A percentile compares a stretch with the other conserved stretches of the same genome.
These are phyloP conservation scores for Henckelia pumila DNA, from an alignment of 257 asterid genomes.

Conservation along the genomic window DNA sequence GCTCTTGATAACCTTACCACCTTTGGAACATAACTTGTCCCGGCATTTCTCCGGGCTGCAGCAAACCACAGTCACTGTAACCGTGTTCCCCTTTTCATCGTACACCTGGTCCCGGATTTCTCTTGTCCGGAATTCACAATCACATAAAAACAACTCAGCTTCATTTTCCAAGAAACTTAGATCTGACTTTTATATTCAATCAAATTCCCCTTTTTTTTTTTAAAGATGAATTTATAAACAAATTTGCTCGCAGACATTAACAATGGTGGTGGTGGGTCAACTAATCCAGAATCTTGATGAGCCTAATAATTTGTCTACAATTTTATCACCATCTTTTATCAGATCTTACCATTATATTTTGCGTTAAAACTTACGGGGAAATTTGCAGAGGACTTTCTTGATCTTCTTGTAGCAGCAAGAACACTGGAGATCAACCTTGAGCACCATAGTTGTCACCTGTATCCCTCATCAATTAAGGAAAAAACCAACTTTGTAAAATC, in stretches of 20 bases:
- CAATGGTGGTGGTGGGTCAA: background rate
- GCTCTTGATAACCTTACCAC: constrained; percentile 53
- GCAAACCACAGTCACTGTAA: constrained; percentile 63
- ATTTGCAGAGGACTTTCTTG: constrained; percentile 71
- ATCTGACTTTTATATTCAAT: background rate
- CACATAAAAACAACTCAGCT: constrained; percentile 20
- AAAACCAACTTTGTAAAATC: background rate
- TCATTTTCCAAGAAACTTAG: background rate
- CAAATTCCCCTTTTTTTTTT: no score
- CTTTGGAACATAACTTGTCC: constrained; percentile 59
- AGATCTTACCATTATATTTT: background rate
- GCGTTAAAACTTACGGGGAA: constrained; percentile 59
- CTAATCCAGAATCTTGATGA: background rate
- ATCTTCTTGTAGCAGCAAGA: constrained; percentile 80
- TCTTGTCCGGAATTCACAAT: constrained; percentile 28
- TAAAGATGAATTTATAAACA: no score
- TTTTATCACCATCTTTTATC: background rate
- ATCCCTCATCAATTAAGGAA: no score
- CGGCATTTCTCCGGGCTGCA: constrained; percentile 82
- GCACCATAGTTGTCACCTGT: constrained; percentile 64
- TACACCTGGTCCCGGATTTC: constrained; percentile 75
- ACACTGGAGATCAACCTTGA: constrained; percentile 82
- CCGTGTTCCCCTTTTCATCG: constrained; percentile 61
- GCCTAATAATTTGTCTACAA: no score
- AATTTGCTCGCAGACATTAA: no score